Base-by-base conservation (phyloP, 148 eudicot species). In the Chenopodium quinoa region DNA sequence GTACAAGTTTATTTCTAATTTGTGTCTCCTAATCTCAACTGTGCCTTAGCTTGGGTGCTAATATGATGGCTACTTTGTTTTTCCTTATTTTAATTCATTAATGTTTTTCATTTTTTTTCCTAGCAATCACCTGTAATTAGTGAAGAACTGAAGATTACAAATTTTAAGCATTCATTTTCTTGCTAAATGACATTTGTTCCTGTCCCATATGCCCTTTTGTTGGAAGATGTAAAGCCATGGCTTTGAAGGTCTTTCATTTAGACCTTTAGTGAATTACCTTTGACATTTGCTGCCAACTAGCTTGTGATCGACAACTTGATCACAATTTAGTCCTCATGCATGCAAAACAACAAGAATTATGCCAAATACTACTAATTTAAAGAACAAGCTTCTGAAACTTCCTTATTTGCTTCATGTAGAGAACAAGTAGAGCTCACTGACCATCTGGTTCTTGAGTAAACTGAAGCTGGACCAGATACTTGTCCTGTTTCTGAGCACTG, bases 1-100 rank as follows among this genome's bases (percentile, higher is more conserved):
- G 84, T 84, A 71, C 75, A 19, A 31, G 17, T 52, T 83, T 68
- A 52, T 68, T 71, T 52, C 80, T 52, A 17, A 68, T 29, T 71
- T 78, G 1, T 40, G 56, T 46, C 40, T 29, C 44, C 32, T 40
- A 31, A 48, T 58, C 71, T 29, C 29, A 23, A 63, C 22, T 52
- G 48, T 79, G 56, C 16, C 67, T 34, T 79, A 64, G 46, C 71
- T 76, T 46, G 50, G 2, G 44, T 29, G 72, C 25, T 71, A 25
- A 25, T 67, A 67, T 74, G 32, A 13, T 73, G 27, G 69, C 71
- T 79, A 20, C 69, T 69, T 68, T 69, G 60, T 47, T 10, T 58
- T 48, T 27, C 9, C 37, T 9, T 29, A 10, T 17, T 22, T 0
- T 70, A 48, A 9, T 32, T 70, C 23, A 20, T 22, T n/a, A 20